Percentiles rank a stretch among this genome's conserved stretches.
Evolutionary conservation across 345 rosid genomes (phyloP).

Genomic region (Heritiera littoralis): DNA sequence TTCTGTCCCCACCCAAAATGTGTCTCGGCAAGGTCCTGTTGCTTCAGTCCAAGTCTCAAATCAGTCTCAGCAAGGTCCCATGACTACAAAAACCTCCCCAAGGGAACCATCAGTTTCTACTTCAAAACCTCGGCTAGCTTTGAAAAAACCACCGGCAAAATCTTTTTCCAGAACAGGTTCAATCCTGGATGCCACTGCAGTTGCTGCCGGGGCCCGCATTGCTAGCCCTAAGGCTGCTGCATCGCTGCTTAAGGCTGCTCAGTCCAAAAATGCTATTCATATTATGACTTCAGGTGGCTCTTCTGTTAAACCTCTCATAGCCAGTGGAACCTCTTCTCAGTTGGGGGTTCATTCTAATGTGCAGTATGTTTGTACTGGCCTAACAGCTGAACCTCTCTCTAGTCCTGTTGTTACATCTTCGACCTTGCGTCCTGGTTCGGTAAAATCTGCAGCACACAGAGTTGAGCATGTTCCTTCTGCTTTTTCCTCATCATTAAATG

Average conservation of each 20-base stretch:
- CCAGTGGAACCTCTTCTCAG: conserved; percentile 32
- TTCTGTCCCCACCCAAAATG: neutral
- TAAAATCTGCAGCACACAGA: conserved; percentile 37
- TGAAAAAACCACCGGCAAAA: conserved; percentile 40
- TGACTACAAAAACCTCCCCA: conserved; percentile 37
- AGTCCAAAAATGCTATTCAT: conserved; percentile 54
- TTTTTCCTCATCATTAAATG: conserved; percentile 31
- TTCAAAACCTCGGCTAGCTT: conserved; percentile 43
- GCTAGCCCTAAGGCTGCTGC: conserved; percentile 57
- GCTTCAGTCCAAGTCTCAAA: conserved; percentile 44
- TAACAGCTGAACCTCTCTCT: conserved; percentile 33
- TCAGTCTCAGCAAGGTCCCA: conserved; percentile 41
- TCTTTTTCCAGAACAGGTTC: conserved; percentile 48
- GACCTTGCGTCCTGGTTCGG: conserved; percentile 28
- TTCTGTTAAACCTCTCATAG: conserved; percentile 40
- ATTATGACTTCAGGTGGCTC: conserved; percentile 48
- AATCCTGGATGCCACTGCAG: conserved; percentile 72
- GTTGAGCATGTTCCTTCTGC: conserved; percentile 30
- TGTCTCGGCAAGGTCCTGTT: conserved; percentile 21
- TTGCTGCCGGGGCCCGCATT: conserved; percentile 79
- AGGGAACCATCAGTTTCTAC: conserved; percentile 33
- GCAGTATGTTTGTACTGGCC: neutral
- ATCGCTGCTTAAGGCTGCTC: conserved; percentile 59
- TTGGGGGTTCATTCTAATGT: conserved; percentile 39
- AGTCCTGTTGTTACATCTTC: conserved; percentile 34